Conservation (phyloP, 2,329 filamentous ascomycete species). For the Colletotrichum sp. region DNA sequence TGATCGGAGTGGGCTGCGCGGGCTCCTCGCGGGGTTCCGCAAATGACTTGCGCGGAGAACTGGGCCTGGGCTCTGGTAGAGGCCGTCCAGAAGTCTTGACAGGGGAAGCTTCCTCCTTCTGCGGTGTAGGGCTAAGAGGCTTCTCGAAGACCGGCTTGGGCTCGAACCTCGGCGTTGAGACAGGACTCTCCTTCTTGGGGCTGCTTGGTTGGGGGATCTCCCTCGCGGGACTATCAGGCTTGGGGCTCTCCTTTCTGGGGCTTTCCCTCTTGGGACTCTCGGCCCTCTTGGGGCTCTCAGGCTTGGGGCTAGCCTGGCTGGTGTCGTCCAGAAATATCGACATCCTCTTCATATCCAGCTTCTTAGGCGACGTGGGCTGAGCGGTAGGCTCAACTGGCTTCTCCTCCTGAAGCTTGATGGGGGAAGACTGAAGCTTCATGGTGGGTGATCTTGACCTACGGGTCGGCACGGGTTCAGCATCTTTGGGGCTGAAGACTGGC, state of each 20-base stretch:
- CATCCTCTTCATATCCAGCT: conserved; percentile 63
- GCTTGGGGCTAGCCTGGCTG: conserved; percentile 26
- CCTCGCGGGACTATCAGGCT: background rate
- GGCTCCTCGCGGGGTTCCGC: conserved; percentile 20
- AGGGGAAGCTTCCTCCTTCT: conserved; percentile 33
- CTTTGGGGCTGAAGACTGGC: conserved; percentile 1
- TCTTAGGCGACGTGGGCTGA: conserved; percentile 57
- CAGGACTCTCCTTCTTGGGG: conserved; percentile 23
- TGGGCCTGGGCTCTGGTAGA: conserved; percentile 29
- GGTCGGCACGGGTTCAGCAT: conserved; percentile 4
- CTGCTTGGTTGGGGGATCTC: background rate
- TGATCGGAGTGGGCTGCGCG: conserved; percentile 39
- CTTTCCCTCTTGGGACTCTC: background rate
- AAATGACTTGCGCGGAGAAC: conserved; percentile 28
- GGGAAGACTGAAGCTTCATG: conserved; percentile 16
- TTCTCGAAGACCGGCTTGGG: conserved; percentile 19
- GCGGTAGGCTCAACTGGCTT: conserved; percentile 37
- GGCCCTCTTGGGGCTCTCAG: conserved; percentile 17
- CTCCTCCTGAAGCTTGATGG: conserved; percentile 21
- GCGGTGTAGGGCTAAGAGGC: background rate
- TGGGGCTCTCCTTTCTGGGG: background rate
- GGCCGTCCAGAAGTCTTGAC: conserved; percentile 36
- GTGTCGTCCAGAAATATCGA: conserved; percentile 61
- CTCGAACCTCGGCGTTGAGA: conserved; percentile 7
- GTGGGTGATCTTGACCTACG: conserved; percentile 18